Base-by-base conservation (phyloP, 2,329 filamentous ascomycete genomes). In the Penicillium sp. region DNA sequence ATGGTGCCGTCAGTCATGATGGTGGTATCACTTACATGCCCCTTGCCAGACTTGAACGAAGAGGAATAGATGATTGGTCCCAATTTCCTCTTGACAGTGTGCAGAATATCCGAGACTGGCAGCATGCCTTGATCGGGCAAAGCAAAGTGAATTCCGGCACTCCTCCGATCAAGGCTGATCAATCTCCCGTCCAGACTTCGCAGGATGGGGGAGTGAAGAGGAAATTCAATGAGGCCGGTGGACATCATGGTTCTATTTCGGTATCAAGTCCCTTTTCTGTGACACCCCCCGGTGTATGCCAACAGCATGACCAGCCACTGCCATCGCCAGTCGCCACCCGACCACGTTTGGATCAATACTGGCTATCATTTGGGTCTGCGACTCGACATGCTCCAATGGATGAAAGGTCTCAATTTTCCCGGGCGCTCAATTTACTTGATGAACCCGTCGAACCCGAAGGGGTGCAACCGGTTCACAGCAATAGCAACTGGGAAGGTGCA, bases 1-100 rank as follows among this genome's bases (percentile, higher is more conserved):
- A 49, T 13, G 26, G 23, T 12, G 12, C 49, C 7, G 46, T 39
- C 12, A 33, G 45, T 13, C 36, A 26, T 23, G 43, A 48, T 4
- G 40, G 34, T 3, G 54, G 55, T 23, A 53, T 36, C 5, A 23
- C 44, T 2, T 65, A 63, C 32, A 32, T 46, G 7, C 57, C 64
- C 34, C 46, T 63, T 7, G 51, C 57, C n/a, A 62, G 60, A 26
- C 49, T 60, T 9, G 57, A 63, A 7, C 73, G 69, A 54, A 65
- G 58, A 29, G 71, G 69, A 5, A 62, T 65, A 3, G 69, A 75
- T 15, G 67, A 72, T 46, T 75, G 73, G 73, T 67, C 67, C 23
- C 56, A 56, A 3, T 73, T 68, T 45, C 73, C 73, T 7, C 58
- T 75, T 18, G 62, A 65, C 15, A 67, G 64, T 4, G 63, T 63